phyloP scores from a whole-genome alignment of 805 yeast genomes.

The Kodamaea sagamina region DNA sequence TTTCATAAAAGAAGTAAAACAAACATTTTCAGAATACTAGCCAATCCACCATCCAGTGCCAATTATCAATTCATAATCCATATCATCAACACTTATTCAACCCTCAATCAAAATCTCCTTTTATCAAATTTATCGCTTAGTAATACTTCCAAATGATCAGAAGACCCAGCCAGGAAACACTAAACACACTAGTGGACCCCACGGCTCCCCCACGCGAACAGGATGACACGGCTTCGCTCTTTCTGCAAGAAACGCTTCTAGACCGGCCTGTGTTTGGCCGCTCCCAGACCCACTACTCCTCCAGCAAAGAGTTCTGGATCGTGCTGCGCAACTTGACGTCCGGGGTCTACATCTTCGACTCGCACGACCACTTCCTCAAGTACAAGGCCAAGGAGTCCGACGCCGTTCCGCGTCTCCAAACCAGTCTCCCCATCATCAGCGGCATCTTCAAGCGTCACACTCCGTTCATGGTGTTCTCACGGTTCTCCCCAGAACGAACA shows the following conservation, averaged over 20 bases:
- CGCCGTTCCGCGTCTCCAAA: constrained; percentile 21
- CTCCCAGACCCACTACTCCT: constrained; percentile 14
- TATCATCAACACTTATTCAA: too few species aligned
- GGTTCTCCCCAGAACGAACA: constrained; percentile 15
- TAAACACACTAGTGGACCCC: constrained; percentile 11
- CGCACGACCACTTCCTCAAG: constrained; percentile 13
- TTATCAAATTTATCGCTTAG: neutral
- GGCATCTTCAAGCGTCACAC: constrained; percentile 30
- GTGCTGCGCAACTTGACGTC: constrained; percentile 23
- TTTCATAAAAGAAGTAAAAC: too few species aligned
- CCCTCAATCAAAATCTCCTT: neutral
- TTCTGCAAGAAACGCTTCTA: constrained; percentile 24
- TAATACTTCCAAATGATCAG: constrained; percentile 5
- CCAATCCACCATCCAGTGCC: too few species aligned
- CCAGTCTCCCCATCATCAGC: constrained; percentile 23
- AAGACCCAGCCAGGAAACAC: constrained; percentile 13
- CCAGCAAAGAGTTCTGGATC: constrained; percentile 19
- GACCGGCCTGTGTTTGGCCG: constrained; percentile 19
- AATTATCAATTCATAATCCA: too few species aligned
- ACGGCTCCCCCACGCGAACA: neutral
- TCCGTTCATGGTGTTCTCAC: constrained; percentile 28
- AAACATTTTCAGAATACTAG: too few species aligned
- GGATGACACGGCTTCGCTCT: constrained; percentile 13
- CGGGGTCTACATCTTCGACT: constrained; percentile 21
- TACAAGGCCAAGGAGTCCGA: constrained; percentile 12